Percentiles rank a stretch among this genome's conserved stretches.
These are phyloP conservation scores for Malus orientalis DNA, from an alignment of 306 rosid genomes.

Conservation along the genomic window DNA sequence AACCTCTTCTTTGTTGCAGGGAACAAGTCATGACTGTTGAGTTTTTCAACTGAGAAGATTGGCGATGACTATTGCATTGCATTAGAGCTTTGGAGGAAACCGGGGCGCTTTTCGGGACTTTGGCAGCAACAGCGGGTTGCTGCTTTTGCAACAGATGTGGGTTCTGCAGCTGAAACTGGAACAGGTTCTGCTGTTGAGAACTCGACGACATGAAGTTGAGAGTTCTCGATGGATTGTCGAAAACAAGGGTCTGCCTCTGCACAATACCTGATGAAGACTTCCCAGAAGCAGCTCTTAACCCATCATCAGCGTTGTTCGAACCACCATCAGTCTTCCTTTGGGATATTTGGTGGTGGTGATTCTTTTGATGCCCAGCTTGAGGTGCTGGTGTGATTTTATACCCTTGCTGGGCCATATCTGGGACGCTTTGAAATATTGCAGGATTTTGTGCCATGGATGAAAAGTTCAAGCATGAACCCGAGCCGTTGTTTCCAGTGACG, in stretches of 20 bases:
- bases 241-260: conserved; percentile 58
- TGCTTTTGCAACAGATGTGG: conserved; percentile 39
- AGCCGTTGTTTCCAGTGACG: conserved; percentile 7
- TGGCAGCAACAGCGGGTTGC: conserved; percentile 29
- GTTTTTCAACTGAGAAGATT: conserved; percentile 35
- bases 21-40: conserved; percentile 17
- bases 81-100: conserved; percentile 32
- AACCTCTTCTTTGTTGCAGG: conserved; percentile 44
- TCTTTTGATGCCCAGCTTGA: conserved; percentile 39
- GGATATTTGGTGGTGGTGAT: conserved; percentile 29
- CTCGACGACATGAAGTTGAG: conserved; percentile 45
- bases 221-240: conserved; percentile 55
- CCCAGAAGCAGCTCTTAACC: conserved; percentile 36
- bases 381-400: conserved; percentile 36
- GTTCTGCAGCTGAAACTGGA: conserved; percentile 41
- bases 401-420: conserved; percentile 38
- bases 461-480: conserved; percentile 25
- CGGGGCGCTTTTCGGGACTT: conserved; percentile 31
- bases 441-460: conserved; percentile 16
- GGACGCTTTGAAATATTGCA: conserved; percentile 41
- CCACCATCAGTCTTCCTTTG: conserved; percentile 37
- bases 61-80: conserved; percentile 34
- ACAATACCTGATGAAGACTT: conserved; percentile 31
- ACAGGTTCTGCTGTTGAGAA: conserved; percentile 42
- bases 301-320: conserved; percentile 35